Evolutionary conservation across 768 basidiomycete species (phyloP).

Genomic region (Mycena alexandri): DNA sequence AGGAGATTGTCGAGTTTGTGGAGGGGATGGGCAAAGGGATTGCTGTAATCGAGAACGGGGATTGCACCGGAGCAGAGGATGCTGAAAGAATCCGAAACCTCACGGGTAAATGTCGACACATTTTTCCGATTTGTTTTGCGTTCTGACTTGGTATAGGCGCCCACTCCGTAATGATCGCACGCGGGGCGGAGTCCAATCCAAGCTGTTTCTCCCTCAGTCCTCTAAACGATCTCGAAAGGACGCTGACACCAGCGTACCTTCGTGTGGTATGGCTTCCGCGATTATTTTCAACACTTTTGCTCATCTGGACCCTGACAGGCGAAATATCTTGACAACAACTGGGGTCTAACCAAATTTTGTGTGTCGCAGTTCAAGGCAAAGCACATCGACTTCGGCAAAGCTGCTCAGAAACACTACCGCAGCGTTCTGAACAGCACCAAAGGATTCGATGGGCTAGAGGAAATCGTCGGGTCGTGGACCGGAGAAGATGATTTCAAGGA

Average conservation of each 20-base stretch:
- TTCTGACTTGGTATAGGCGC: conserved; percentile 62
- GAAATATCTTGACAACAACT: conserved; percentile 83
- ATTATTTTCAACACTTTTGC: conserved; percentile 8
- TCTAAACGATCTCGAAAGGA: conserved; percentile 74
- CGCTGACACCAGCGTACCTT: conserved; percentile 79
- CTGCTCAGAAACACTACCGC: conserved; percentile 68
- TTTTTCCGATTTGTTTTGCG: not conserved
- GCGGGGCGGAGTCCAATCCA: conserved; percentile 94
- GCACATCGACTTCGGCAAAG: conserved; percentile 67
- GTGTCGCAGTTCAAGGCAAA: conserved; percentile 83
- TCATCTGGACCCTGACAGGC: conserved; percentile 54
- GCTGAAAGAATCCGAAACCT: conserved; percentile 77
- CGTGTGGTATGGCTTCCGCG: conserved; percentile 65
- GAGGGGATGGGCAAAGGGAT: conserved; percentile 78
- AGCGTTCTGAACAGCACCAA: conserved; percentile 72
- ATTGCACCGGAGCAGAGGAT: conserved; percentile 85
- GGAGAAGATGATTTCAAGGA: conserved; percentile 73
- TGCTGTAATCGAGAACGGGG: conserved; percentile 95
- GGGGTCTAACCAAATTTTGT: conserved; percentile 90
- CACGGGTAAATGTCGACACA: conserved; percentile 67
- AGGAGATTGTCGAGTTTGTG: conserved; percentile 90
- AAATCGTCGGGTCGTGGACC: conserved; percentile 65
- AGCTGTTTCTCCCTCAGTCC: conserved; percentile 84
- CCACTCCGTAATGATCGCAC: conserved; percentile 95
- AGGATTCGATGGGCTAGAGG: conserved; percentile 65